Percentiles rank a stretch among this genome's conserved stretches.
These are phyloP conservation scores for Schizonepeta tenuifolia DNA, from an alignment of 257 asterid genomes.

Conservation along the genomic window DNA sequence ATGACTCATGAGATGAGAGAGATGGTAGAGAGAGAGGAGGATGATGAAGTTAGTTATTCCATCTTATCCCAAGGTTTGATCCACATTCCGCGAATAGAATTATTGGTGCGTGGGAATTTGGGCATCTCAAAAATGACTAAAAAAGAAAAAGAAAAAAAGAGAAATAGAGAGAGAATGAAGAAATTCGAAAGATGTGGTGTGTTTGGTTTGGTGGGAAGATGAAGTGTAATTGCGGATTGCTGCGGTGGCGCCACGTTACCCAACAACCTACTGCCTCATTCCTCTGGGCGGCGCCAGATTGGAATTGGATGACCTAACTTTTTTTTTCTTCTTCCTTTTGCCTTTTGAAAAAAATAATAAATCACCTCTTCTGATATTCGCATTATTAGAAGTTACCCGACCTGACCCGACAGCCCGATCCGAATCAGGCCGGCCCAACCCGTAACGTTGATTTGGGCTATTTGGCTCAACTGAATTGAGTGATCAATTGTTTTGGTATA, in stretches of 20 bases:
- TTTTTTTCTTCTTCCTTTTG: background rate
- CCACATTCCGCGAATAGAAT: constrained; percentile 29
- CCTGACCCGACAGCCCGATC: too few relatives aligned
- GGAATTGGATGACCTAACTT: constrained; percentile 36
- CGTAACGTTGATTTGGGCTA: too few relatives aligned
- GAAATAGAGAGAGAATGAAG: background rate
- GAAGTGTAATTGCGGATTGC: constrained; percentile 27
- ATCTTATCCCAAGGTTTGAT: constrained; percentile 31
- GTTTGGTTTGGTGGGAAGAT: constrained; percentile 32
- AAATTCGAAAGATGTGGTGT: constrained; percentile 25
- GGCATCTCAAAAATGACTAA: background rate
- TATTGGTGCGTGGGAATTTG: constrained; percentile 11
- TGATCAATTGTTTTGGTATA: too few relatives aligned
- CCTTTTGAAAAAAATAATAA: too few relatives aligned
- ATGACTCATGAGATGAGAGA: constrained; percentile 34
- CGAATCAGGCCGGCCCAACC: too few relatives aligned
- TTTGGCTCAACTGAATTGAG: too few relatives aligned
- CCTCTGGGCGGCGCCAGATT: constrained; percentile 31
- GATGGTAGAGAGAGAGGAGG: background rate
- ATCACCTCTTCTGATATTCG: too few relatives aligned
- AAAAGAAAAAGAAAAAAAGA: background rate
- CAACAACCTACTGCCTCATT: background rate
- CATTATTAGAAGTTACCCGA: too few relatives aligned
- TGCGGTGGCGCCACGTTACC: constrained; percentile 43
- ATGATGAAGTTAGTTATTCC: constrained; percentile 35